Evolutionary conservation across 306 rosid genomes (phyloP).

Genomic region (Macrotyloma uniflorum): DNA sequence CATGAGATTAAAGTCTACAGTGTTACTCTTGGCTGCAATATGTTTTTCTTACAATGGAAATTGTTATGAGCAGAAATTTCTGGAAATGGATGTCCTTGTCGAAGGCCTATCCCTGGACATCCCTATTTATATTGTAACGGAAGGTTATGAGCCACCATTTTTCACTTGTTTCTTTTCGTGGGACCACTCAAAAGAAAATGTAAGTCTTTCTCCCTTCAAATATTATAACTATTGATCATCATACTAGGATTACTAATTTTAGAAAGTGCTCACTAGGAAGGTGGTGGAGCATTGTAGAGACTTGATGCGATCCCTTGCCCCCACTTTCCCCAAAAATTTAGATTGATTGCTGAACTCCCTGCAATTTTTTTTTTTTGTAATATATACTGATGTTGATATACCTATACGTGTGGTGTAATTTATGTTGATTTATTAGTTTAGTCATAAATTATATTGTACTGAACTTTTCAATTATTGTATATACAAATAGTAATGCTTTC

Average conservation of each 20-base stretch:
- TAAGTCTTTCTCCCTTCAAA: constrained; percentile 48
- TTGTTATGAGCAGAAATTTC: constrained; percentile 71
- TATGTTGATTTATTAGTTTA: neutral
- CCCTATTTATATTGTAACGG: constrained; percentile 75
- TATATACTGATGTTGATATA: neutral
- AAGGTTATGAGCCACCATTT: constrained; percentile 83
- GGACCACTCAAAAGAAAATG: constrained; percentile 82
- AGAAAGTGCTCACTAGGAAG: neutral
- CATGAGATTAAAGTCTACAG: constrained; percentile 12
- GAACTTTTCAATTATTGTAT: neutral
- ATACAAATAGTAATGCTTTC: neutral
- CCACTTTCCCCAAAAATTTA: neutral
- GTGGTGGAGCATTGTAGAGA: neutral
- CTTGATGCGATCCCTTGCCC: neutral
- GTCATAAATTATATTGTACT: neutral
- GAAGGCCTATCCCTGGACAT: constrained; percentile 69
- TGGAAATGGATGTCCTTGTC: constrained; percentile 67
- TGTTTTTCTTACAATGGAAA: constrained; percentile 25
- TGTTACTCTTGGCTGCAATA: neutral
- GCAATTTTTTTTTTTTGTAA: neutral
- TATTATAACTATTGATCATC: constrained; percentile 1
- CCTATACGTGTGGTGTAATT: neutral
- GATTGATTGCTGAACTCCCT: neutral
- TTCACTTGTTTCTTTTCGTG: constrained; percentile 88
- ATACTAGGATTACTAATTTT: too few species aligned